phyloP scores from a whole-genome alignment of 179 eudicot species.

The Beta lomatogona region DNA sequence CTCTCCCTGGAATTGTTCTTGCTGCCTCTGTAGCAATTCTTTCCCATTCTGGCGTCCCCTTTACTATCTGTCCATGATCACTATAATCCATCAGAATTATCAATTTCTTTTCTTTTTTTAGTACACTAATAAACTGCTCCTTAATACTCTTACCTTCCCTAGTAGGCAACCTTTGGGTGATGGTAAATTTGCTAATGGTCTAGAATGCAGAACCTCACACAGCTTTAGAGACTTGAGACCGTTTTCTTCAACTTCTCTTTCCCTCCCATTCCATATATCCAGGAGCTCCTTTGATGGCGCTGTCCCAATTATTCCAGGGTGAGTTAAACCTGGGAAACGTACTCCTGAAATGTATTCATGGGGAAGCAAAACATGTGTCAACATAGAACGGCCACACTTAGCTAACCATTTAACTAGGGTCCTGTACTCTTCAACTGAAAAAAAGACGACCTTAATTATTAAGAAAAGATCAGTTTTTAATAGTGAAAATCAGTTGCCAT shows the following conservation, averaged over 20 bases:
- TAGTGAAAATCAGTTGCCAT: too few relatives aligned
- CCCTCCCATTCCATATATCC: constrained; percentile 86
- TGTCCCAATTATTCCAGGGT: constrained; percentile 93
- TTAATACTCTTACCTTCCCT: constrained; percentile 62
- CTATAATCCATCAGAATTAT: constrained; percentile 18
- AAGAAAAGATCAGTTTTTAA: too few relatives aligned
- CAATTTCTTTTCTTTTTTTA: not conserved
- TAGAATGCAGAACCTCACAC: constrained; percentile 85
- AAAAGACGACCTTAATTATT: too few relatives aligned
- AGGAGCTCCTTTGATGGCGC: constrained; percentile 93
- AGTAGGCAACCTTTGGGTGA: constrained; percentile 79
- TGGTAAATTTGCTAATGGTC: constrained; percentile 91
- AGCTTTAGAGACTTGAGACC: constrained; percentile 65
- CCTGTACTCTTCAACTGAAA: too few relatives aligned
- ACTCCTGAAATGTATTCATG: constrained; percentile 52
- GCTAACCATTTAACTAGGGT: not conserved
- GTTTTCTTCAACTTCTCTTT: constrained; percentile 70
- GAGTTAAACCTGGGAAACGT: constrained; percentile 92
- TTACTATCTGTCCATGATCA: constrained; percentile 50
- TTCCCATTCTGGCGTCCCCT: constrained; percentile 73
- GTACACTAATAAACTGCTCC: not conserved
- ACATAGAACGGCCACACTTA: not conserved
- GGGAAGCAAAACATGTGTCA: not conserved
- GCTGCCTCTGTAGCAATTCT: constrained; percentile 82
- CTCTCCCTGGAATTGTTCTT: constrained; percentile 95